These are phyloP conservation scores for Colletotrichum sp. DNA, from an alignment of 2,329 filamentous ascomycete genomes.

Conservation along the genomic window DNA sequence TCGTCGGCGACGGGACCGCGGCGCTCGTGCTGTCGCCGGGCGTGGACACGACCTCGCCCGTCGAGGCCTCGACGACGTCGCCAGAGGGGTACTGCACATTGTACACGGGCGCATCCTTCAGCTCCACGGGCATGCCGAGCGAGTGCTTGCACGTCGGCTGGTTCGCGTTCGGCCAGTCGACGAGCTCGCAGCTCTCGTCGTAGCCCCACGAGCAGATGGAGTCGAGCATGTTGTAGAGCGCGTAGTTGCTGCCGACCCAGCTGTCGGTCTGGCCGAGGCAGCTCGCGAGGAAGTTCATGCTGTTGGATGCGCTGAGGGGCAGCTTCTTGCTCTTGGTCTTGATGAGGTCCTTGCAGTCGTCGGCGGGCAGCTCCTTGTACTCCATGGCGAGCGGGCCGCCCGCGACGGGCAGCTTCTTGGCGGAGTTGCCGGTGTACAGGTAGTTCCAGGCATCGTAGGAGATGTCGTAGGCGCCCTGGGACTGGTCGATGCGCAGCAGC, in stretches of 20 bases:
- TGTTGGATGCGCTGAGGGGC: constrained; percentile 52
- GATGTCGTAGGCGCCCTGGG: constrained; percentile 50
- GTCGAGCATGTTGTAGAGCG: constrained; percentile 57
- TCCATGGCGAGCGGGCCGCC: constrained; percentile 55
- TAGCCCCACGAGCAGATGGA: constrained; percentile 48
- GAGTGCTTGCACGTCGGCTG: constrained; percentile 47
- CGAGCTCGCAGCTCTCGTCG: constrained; percentile 50
- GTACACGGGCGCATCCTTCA: constrained; percentile 45
- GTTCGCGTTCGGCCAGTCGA: constrained; percentile 46
- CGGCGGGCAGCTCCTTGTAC: constrained; percentile 46
- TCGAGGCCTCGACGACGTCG: constrained; percentile 39
- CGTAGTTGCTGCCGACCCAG: constrained; percentile 54
- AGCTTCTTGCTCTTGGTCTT: constrained; percentile 41
- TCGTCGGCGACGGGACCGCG: neutral
- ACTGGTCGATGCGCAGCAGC: constrained; percentile 28
- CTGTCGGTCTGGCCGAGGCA: constrained; percentile 43
- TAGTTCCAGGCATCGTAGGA: constrained; percentile 59
- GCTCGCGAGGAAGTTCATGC: constrained; percentile 55
- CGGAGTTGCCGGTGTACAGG: constrained; percentile 48
- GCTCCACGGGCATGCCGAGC: constrained; percentile 38
- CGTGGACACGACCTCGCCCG: constrained; percentile 2
- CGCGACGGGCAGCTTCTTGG: constrained; percentile 45
- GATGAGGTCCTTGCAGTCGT: constrained; percentile 53
- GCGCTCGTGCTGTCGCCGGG: constrained; percentile 1
- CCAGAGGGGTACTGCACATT: constrained; percentile 53